phyloP scores from a whole-genome alignment of 192 early-diverging fungal species.

The Coemansia sp. region DNA sequence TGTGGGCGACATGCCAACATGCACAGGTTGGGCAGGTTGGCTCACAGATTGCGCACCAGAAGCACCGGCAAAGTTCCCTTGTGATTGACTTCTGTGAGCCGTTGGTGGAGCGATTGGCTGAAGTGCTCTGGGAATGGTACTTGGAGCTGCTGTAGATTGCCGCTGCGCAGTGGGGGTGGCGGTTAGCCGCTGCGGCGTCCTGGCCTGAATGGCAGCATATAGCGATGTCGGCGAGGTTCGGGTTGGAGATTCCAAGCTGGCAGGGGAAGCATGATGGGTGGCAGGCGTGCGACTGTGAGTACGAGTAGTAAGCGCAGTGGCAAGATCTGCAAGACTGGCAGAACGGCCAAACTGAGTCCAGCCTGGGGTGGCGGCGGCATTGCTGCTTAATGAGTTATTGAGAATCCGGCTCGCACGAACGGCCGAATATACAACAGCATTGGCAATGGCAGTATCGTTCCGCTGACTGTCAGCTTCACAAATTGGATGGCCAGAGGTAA shows the following conservation, averaged over 20 bases:
- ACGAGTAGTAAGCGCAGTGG: background rate
- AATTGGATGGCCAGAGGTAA: background rate
- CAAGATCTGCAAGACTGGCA: background rate
- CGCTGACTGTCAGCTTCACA: background rate
- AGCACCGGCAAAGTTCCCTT: background rate
- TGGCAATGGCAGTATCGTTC: background rate
- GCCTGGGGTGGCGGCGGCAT: background rate
- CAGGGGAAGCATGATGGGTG: background rate
- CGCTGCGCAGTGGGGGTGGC: background rate
- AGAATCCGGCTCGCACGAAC: background rate
- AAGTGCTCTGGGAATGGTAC: background rate
- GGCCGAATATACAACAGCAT: background rate
- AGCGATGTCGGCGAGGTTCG: background rate
- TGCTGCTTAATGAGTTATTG: background rate
- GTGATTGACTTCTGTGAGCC: background rate
- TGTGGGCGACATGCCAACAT: conserved; percentile 40
- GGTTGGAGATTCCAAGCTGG: background rate
- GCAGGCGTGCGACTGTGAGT: background rate
- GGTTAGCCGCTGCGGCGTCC: background rate
- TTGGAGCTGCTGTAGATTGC: background rate
- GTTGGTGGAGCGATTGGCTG: background rate
- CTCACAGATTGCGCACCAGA: background rate
- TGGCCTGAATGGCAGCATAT: background rate
- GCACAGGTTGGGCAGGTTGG: background rate
- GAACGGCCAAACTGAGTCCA: background rate